A percentile compares a stretch with the other conserved stretches of the same genome.
phyloP scores from a whole-genome alignment of 2,329 filamentous ascomycete species.

The Sporothrix globosa region DNA sequence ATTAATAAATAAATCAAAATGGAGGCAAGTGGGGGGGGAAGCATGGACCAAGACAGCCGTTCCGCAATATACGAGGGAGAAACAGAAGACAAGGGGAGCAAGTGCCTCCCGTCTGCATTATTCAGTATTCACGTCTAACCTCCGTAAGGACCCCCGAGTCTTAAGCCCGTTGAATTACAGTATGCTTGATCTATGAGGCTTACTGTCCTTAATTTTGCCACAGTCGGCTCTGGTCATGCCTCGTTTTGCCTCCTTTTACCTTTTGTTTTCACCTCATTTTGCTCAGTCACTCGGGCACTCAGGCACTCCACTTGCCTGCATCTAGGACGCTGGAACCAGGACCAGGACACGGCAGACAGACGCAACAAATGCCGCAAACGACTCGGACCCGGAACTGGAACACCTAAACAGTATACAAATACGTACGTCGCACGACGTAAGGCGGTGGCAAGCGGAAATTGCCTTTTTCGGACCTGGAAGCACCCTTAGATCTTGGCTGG shows the following conservation, averaged over 20 bases:
- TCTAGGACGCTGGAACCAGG: neutral
- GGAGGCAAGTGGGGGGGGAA: neutral
- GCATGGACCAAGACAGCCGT: constrained; percentile 16
- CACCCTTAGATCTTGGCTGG: neutral
- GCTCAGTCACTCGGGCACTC: neutral
- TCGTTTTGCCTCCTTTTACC: neutral
- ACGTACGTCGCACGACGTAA: neutral
- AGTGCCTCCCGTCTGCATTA: neutral
- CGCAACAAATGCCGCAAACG: constrained; percentile 7
- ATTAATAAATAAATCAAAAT: neutral
- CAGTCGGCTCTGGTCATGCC: constrained; percentile 3
- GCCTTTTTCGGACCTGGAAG: neutral
- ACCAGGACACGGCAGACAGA: constrained; percentile 3
- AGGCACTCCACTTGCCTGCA: constrained; percentile 5
- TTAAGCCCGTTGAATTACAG: neutral
- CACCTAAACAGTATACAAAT: too few relatives aligned
- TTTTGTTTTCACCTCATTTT: neutral
- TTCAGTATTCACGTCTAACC: neutral
- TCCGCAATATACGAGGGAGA: neutral
- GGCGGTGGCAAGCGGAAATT: neutral
- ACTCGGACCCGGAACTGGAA: neutral
- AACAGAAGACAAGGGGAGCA: neutral
- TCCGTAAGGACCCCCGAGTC: constrained; percentile 20
- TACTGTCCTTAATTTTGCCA: neutral
- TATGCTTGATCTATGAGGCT: too few relatives aligned